A percentile compares a stretch with the other conserved stretches of the same genome.
Evolutionary conservation across 768 basidiomycete species (phyloP).

Genomic region (Mycena vitilis): DNA sequence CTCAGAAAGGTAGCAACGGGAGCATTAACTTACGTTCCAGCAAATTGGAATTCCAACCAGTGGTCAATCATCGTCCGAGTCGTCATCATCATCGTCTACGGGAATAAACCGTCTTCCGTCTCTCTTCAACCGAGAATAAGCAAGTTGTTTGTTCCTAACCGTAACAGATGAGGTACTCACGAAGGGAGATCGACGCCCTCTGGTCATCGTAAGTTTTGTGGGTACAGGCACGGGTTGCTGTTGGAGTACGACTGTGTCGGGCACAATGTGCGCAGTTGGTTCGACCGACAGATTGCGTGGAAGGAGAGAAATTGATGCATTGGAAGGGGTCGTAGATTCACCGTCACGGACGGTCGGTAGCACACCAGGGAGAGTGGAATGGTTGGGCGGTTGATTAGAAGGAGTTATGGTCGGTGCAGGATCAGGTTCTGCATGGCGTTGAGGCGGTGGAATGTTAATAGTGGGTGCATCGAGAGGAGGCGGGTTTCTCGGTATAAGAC

Average conservation of each 20-base stretch:
- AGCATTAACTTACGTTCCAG: background rate
- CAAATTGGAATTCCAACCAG: background rate
- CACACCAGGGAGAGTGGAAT: background rate
- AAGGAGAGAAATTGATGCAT: background rate
- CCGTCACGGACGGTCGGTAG: background rate
- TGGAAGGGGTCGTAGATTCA: background rate
- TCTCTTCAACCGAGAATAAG: slow-evolving; percentile 41
- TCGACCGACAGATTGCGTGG: background rate
- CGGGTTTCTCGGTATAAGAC: slow-evolving; percentile 4
- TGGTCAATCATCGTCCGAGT: slow-evolving; percentile 37
- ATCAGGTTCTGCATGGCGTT: background rate
- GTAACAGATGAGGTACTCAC: slow-evolving; percentile 27
- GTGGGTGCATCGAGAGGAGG: background rate
- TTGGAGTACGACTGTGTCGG: background rate
- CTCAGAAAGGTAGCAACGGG: no score
- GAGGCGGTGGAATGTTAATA: no score
- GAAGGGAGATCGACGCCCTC: slow-evolving; percentile 38
- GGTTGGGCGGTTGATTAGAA: background rate
- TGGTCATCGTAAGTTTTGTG: slow-evolving; percentile 22
- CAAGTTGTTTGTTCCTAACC: background rate
- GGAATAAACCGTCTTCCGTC: slow-evolving; percentile 63
- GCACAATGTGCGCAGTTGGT: background rate
- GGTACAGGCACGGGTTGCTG: slow-evolving; percentile 13
- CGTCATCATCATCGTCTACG: slow-evolving; percentile 54
- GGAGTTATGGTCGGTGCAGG: background rate